phyloP scores from a whole-genome alignment of 768 basidiomycete species.

The Nidularia sp. region DNA sequence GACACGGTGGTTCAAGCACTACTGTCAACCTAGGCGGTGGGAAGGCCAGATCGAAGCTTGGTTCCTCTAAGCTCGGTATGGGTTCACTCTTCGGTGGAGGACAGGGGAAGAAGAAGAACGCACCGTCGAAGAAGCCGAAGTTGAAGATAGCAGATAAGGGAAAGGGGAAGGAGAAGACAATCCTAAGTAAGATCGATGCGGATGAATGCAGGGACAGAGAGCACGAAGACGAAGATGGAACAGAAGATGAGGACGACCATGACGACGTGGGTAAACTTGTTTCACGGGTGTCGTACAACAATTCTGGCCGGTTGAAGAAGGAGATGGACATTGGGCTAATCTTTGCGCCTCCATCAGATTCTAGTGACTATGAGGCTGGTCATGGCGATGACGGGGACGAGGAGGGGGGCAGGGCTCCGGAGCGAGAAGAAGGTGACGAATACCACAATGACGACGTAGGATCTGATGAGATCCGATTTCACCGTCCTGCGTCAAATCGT shows the following conservation, averaged over 20 bases:
- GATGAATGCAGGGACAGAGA: no score
- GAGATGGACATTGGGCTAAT: no score
- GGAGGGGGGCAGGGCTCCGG: neutral
- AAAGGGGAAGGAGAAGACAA: neutral
- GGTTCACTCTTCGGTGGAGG: neutral
- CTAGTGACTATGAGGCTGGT: neutral
- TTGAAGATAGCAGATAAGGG: neutral
- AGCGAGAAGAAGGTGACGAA: no score
- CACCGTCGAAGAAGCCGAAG: neutral
- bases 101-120: conserved; percentile 1
- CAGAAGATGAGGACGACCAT: no score
- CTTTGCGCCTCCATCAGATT: no score
- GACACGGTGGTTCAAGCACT: neutral
- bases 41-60: no score
- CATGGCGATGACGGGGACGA: neutral
- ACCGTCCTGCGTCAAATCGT: neutral
- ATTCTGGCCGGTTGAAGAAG: no score
- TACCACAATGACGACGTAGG: neutral
- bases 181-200: no score
- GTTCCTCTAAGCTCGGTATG: neutral
- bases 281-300: no score
- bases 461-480: neutral
- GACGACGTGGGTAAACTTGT: no score
- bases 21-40: neutral
- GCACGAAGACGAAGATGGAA: no score